These are phyloP conservation scores for Phalaenopsis aphrodite DNA, from an alignment of 106 monocot species.

Conservation along the genomic window DNA sequence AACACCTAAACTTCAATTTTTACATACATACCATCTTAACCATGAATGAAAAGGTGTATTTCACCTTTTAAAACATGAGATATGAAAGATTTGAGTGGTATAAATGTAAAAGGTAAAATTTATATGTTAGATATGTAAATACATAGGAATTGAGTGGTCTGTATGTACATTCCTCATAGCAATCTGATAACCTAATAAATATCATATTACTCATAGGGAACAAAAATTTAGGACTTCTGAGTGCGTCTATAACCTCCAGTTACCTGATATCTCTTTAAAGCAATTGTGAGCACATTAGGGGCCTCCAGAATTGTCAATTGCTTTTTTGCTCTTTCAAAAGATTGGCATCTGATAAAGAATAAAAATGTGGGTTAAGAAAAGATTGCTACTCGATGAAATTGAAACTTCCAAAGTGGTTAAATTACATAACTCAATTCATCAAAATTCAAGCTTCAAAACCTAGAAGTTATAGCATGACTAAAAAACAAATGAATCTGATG, in stretches of 20 bases:
- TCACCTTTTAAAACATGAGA: no score
- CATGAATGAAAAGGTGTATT: no score
- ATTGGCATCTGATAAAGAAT: slow-evolving; percentile 44
- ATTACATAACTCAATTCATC: not conserved
- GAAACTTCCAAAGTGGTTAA: not conserved
- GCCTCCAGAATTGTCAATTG: slow-evolving; percentile 57
- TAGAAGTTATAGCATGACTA: not conserved
- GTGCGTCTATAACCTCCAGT: not conserved
- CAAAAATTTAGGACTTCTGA: not conserved
- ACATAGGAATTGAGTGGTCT: no score
- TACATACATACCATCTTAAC: no score
- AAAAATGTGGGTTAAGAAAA: not conserved
- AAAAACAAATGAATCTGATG: not conserved
- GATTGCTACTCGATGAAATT: not conserved
- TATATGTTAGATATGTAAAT: no score
- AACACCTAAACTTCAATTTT: no score
- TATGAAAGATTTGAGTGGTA: no score
- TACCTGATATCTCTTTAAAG: slow-evolving; percentile 78
- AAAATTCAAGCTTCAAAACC: not conserved
- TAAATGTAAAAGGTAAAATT: no score
- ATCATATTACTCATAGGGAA: not conserved
- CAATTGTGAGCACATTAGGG: slow-evolving; percentile 72
- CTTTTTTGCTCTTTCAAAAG: slow-evolving; percentile 66
- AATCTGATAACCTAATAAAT: not conserved
- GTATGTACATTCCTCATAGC: no score